Percentiles rank a stretch among this genome's conserved stretches.
Conservation (phyloP, 805 yeast species). For the Starmerella sirachaensis region DNA sequence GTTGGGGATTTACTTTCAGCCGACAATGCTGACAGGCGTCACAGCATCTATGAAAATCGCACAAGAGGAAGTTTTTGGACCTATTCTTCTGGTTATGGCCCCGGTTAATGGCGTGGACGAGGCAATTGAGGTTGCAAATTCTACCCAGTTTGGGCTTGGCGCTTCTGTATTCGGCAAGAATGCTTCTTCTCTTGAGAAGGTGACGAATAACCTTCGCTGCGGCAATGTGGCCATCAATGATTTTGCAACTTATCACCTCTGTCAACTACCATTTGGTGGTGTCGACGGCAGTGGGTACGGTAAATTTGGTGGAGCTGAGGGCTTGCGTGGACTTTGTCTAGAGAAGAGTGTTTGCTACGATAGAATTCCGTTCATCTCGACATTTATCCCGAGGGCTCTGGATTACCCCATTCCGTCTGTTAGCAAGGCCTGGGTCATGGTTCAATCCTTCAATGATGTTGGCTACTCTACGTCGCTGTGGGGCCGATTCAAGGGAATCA, state of each 20-base stretch:
- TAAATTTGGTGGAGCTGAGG: conserved; percentile 96
- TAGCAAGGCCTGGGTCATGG: conserved; percentile 79
- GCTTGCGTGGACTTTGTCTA: conserved; percentile 76
- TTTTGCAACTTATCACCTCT: conserved; percentile 90
- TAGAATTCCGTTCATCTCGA: conserved; percentile 53
- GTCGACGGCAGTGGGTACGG: conserved; percentile 89
- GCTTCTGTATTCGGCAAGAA: conserved; percentile 74
- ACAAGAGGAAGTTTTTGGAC: conserved; percentile 88
- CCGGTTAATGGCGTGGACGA: conserved; percentile 54
- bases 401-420: conserved; percentile 85
- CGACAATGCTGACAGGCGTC: conserved; percentile 78
- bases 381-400: conserved; percentile 78
- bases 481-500: conserved; percentile 49
- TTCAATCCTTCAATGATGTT: conserved; percentile 65
- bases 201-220: conserved; percentile 53
- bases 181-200: conserved; percentile 43
- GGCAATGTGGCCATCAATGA: conserved; percentile 97
- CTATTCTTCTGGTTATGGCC: conserved; percentile 61
- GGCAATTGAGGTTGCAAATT: conserved; percentile 67
- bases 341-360: conserved; percentile 84
- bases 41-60: conserved; percentile 68
- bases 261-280: conserved; percentile 97
- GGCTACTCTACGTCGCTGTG: conserved; percentile 62
- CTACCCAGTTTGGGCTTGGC: conserved; percentile 82
- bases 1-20: conserved; percentile 85